Conservation (phyloP, 73 alveolate genomes). For the Paramecium sexaurelia region DNA sequence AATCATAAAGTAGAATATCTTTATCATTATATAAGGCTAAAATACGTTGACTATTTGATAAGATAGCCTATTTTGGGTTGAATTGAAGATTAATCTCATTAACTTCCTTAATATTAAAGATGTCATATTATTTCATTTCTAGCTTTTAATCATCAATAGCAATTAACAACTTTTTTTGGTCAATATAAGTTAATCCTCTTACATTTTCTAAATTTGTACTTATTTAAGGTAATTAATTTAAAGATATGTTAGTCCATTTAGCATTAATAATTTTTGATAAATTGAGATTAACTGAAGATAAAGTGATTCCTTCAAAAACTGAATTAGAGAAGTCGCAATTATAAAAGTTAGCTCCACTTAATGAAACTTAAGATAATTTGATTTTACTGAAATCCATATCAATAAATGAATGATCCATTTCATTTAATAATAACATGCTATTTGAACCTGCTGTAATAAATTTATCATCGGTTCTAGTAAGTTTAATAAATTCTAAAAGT, state of each 20-base stretch:
- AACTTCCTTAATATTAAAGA: neutral
- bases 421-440: neutral
- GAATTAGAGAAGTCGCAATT: neutral
- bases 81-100: neutral
- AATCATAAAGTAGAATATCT: neutral
- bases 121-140: neutral
- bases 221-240: neutral
- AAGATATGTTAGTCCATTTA: neutral
- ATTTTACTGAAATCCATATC: slow-evolving; percentile 17
- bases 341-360: slow-evolving; percentile 1
- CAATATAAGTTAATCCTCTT: neutral
- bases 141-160: neutral
- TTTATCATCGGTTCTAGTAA: neutral
- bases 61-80: neutral
- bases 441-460: neutral
- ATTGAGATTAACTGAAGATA: neutral
- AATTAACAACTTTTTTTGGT: neutral
- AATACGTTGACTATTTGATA: neutral
- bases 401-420: neutral
- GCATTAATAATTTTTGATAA: neutral
- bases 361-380: neutral
- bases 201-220: neutral
- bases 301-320: neutral
- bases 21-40: neutral
- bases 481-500: neutral